Percentiles rank a stretch among this genome's conserved stretches.
Evolutionary conservation across 1,139 yeast genomes (phyloP).

Genomic region (Dujonia santamariae): DNA sequence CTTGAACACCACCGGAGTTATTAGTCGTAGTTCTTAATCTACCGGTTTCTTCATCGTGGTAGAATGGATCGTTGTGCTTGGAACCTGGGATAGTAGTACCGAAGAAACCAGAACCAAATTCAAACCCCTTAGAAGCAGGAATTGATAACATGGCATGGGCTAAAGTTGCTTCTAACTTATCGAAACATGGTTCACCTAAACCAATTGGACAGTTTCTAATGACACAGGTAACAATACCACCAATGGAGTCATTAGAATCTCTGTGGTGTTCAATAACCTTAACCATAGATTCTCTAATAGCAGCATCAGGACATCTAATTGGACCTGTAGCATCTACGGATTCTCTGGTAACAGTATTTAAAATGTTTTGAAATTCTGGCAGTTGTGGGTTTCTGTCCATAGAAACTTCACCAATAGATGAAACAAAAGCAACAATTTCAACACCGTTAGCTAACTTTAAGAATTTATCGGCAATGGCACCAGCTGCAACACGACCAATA

Average conservation of each 20-base stretch:
- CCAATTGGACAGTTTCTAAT: constrained; percentile 91
- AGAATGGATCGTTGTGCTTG: constrained; percentile 86
- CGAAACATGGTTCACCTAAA: constrained; percentile 96
- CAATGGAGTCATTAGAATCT: constrained; percentile 88
- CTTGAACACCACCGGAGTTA: constrained; percentile 96
- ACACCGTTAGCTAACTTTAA: constrained; percentile 72
- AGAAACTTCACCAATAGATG: constrained; percentile 78
- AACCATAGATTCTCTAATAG: constrained; percentile 74
- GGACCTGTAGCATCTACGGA: constrained; percentile 86
- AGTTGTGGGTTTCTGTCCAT: constrained; percentile 73
- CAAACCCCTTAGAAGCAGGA: constrained; percentile 98
- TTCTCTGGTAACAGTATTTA: constrained; percentile 80
- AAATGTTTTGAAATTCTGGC: constrained; percentile 59
- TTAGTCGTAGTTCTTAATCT: constrained; percentile 82
- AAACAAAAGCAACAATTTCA: constrained; percentile 95
- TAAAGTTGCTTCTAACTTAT: constrained; percentile 87
- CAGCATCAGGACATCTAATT: constrained; percentile 85
- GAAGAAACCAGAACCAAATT: constrained; percentile 91
- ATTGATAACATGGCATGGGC: constrained; percentile 98
- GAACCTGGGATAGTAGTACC: constrained; percentile 94
- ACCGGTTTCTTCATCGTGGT: constrained; percentile 49
- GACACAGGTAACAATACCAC: constrained; percentile 97
- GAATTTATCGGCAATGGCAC: constrained; percentile 95
- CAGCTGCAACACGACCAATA: constrained; percentile 98
- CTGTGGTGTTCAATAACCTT: constrained; percentile 83